phyloP scores from a whole-genome alignment of 305 asterid genomes.

The Solanum hybrid region DNA sequence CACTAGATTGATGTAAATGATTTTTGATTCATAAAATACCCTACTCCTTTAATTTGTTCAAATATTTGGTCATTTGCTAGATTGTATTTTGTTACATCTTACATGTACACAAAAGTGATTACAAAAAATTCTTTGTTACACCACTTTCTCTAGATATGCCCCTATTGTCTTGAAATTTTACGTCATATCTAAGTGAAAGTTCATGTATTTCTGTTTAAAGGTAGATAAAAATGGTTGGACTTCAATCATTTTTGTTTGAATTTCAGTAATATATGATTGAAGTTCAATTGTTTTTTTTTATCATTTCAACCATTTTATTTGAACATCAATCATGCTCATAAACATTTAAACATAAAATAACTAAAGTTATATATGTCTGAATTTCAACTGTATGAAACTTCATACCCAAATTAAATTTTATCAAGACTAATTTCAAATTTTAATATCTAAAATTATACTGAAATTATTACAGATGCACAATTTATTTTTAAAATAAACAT shows the following conservation, averaged over 20 bases:
- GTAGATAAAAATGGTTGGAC: too few relatives aligned
- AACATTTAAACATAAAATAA: background rate
- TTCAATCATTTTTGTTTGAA: too few relatives aligned
- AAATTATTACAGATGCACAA: accelerated
- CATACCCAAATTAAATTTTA: background rate
- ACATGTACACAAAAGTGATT: background rate
- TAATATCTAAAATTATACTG: background rate
- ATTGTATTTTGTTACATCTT: background rate
- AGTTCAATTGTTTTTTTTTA: too few relatives aligned
- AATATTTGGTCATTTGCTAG: background rate
- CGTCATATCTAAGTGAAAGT: background rate
- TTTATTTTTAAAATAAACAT: too few relatives aligned
- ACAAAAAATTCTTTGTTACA: background rate
- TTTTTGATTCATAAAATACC: constrained; percentile 15
- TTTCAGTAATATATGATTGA: background rate
- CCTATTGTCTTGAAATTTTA: background rate
- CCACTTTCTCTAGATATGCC: background rate
- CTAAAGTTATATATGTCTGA: background rate
- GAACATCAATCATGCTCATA: background rate
- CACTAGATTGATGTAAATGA: constrained; percentile 8
- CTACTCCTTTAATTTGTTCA: background rate
- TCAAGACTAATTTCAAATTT: background rate
- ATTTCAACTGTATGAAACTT: background rate
- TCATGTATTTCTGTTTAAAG: too few relatives aligned
- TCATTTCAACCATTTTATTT: too few relatives aligned